Evolutionary conservation across 2,329 filamentous ascomycete genomes (phyloP), one percentile per base, ranked within the genome.

Genomic region (Epichloe glyceriae): DNA sequence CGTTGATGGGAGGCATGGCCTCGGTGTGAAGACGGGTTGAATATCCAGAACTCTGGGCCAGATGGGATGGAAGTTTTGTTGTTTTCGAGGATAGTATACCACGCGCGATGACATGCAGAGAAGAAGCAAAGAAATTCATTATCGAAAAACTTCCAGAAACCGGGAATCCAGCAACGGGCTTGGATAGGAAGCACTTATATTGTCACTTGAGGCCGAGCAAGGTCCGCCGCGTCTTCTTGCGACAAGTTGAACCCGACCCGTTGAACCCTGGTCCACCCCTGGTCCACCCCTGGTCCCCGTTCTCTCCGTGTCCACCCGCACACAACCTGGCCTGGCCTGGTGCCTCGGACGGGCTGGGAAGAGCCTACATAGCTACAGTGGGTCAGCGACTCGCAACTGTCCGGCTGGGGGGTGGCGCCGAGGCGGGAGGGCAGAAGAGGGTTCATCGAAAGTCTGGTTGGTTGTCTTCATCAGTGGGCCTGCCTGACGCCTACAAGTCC

Each of bases 161-260:
- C 8, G 37, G 35, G n/a, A 37, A 52, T 37, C 30, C 40, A 47
- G 26, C 41, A 35, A 34, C 41, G 19, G 11, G 22, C 14, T 19
- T 14, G 26, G 56, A 53, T 55, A 52, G 49, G 48, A 54, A 44
- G 58, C 61, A 57, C 51, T 56, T 41, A 51, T 30, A 30, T 30
- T 30, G 26, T 10, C 26, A 30, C 26, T 30, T 30, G 26, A 4
- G 26, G 26, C 26, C 26, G 26, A 3, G 3, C 26, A 10, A 30
- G 8, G 26, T 10, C 26, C 26, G 26, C 26, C 26, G 8, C 8
- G 8, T 30, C 8, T 10, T 11, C 8, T 10, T 30, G 8, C 7
- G 26, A 10, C n/a, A 40, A n/a, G 14, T 33, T 15, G 14, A 30
- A 37, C 33, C 46, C 46, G 22, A 37, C 33, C 46, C 46, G 22